These are phyloP conservation scores for Auxenochlorella pyrenoidosa DNA, from an alignment of 139 green algal genomes.

Conservation along the genomic window DNA sequence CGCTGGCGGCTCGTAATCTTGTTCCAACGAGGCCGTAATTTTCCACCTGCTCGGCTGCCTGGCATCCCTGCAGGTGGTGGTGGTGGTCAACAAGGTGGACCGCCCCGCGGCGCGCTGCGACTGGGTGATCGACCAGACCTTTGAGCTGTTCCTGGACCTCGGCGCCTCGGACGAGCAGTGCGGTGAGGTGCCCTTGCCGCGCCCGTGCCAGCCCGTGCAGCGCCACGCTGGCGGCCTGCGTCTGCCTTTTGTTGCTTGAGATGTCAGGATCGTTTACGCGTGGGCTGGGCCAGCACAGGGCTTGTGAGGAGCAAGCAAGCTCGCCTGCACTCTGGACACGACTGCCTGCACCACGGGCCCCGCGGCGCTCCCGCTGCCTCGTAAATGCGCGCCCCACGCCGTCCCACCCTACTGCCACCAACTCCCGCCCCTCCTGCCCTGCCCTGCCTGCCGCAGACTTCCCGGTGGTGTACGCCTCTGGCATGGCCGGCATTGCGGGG, in stretches of 20 bases:
- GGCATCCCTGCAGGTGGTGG: slow-evolving; percentile 78
- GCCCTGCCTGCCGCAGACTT: slow-evolving; percentile 40
- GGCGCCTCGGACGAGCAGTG: slow-evolving; percentile 95
- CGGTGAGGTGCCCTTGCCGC: slow-evolving; percentile 28
- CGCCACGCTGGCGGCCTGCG: too few relatives aligned
- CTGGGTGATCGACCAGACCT: slow-evolving; percentile 91
- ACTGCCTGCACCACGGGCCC: too few relatives aligned
- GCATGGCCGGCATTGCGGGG: slow-evolving; percentile 91
- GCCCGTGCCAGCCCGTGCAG: not conserved
- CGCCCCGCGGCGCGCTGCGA: slow-evolving; percentile 77
- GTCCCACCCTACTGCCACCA: too few relatives aligned
- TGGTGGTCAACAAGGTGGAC: slow-evolving; percentile 99
- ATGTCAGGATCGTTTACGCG: not conserved
- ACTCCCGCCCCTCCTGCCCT: not conserved
- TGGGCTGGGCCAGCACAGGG: not conserved
- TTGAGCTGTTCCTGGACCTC: slow-evolving; percentile 98
- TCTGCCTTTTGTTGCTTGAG: too few relatives aligned
- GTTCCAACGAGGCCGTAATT: too few relatives aligned
- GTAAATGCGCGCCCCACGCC: too few relatives aligned
- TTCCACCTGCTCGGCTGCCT: too few relatives aligned
- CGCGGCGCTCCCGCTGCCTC: too few relatives aligned
- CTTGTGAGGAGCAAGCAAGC: too few relatives aligned
- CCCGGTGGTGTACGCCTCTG: slow-evolving; percentile 93
- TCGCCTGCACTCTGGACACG: too few relatives aligned
- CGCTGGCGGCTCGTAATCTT: too few relatives aligned